A percentile compares a stretch with the other conserved stretches of the same genome.
phyloP scores from a whole-genome alignment of 176 grass and related monocot species.

The Carex parvula region DNA sequence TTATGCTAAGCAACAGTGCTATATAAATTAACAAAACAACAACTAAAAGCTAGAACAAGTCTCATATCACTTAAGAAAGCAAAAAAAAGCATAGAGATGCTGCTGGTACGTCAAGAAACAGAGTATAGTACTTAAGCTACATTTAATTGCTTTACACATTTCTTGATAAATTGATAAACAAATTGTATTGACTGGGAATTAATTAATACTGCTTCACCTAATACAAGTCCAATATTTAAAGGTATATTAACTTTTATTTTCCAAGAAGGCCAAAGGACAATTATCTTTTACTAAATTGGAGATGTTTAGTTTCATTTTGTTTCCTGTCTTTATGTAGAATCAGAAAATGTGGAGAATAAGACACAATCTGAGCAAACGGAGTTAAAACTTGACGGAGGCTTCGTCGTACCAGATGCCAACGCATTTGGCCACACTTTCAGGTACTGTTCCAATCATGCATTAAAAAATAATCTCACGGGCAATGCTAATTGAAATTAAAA shows the following conservation, averaged over 20 bases:
- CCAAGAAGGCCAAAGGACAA: not conserved
- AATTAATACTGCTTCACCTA: not conserved
- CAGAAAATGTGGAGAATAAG: constrained; percentile 31
- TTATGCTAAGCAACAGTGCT: too few species aligned
- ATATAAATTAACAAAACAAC: too few species aligned
- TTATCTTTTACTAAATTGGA: not conserved
- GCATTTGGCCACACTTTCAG: constrained; percentile 81
- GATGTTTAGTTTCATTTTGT: not conserved
- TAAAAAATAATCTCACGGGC: not conserved
- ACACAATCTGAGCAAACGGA: constrained; percentile 25
- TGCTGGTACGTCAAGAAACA: too few species aligned
- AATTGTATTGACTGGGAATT: not conserved
- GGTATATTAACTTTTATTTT: not conserved
- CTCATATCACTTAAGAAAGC: too few species aligned
- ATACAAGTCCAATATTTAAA: not conserved
- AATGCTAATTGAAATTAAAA: not conserved
- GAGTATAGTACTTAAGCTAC: not conserved
- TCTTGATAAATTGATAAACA: not conserved
- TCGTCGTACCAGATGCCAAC: constrained; percentile 64
- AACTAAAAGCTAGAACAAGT: too few species aligned
- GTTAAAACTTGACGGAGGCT: constrained; percentile 59
- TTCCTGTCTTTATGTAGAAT: constrained; percentile 24
- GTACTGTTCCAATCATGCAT: constrained; percentile 16
- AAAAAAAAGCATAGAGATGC: too few species aligned
- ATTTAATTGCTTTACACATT: not conserved